Base-by-base conservation (phyloP, 108 stramenopile genomes). In the Aurantiochytrium sp. region DNA sequence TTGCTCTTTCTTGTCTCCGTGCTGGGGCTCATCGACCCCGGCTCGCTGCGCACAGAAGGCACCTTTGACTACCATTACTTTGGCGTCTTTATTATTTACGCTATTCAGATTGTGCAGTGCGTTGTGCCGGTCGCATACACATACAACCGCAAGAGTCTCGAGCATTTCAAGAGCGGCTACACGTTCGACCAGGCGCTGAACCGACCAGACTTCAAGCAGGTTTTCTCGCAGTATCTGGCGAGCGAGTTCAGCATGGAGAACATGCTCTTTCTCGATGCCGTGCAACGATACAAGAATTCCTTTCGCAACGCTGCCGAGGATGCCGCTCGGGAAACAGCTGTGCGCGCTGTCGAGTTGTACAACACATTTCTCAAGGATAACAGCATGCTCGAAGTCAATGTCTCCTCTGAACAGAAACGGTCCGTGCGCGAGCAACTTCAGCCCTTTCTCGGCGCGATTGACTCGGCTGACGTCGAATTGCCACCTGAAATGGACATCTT, bases 261-360 rank as follows among this genome's bases (percentile, higher is more conserved):
- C 51, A 21, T 83, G n/a, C 76, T 83, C 76, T 83, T 83, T 83
- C 51, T 83, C 1, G 76, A 83, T 35, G 76, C 76, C 51, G 76
- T 83, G 45, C 49, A 83, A 45, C 76, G 76, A 6, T 83, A 83
- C 76, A 83, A 4, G 51, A 25, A 12, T 16, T 21, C 19, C 25
- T 83, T 53, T 53, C 23, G 28, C 76, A 53, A 83, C 45, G 45
- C 12, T 6, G 64, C 25, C 14, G 35, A 16, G 6, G 8, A 6
- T 6, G 6, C 76, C 28, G 76, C 49, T 8, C 76, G 76, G n/a
- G 76, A 83, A 35, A 83, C 28, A 12, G 3, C 76, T 23, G 12
- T 83, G 3, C 76, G 76, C n/a, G 76, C 76, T 6, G 10, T 47
- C 28, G 76, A 83, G 19, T 8, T 83, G 16, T 83, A 53, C 28